Evolutionary conservation across 495 filamentous ascomycete species (phyloP).

Genomic region (Podospora tetraspora): DNA sequence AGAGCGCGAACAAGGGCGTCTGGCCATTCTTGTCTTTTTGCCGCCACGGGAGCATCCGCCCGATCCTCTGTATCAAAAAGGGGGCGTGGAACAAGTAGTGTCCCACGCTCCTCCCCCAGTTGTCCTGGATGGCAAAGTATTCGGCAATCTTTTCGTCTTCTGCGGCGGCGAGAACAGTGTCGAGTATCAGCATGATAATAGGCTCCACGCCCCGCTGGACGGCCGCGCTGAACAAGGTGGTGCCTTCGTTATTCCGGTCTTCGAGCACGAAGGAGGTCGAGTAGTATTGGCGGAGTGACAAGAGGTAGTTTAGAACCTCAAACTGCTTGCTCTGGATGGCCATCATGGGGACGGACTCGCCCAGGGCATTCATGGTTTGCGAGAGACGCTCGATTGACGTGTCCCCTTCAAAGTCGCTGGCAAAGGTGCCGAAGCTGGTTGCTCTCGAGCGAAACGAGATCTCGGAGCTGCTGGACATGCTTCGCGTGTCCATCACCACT

Average conservation of each 20-base stretch:
- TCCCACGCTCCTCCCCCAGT: constrained; percentile 77
- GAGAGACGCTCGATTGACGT: constrained; percentile 75
- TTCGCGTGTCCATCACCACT: constrained; percentile 83
- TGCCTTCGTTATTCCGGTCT: constrained; percentile 82
- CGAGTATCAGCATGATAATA: constrained; percentile 68
- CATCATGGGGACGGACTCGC: constrained; percentile 95
- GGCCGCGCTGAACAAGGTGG: constrained; percentile 88
- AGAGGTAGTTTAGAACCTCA: constrained; percentile 67
- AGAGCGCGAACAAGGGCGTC: constrained; percentile 91
- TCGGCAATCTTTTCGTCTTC: constrained; percentile 43
- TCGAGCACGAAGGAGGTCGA: constrained; percentile 62
- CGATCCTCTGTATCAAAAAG: constrained; percentile 66
- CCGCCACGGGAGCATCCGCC: constrained; percentile 76
- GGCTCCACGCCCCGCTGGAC: constrained; percentile 77
- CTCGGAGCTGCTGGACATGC: constrained; percentile 78
- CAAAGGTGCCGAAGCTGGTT: constrained; percentile 66
- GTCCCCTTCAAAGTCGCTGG: constrained; percentile 74
- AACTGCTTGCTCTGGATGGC: constrained; percentile 72
- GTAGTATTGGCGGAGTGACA: constrained; percentile 70
- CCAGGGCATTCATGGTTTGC: constrained; percentile 72
- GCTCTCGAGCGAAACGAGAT: constrained; percentile 72
- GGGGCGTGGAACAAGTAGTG: constrained; percentile 97
- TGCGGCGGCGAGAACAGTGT: constrained; percentile 45
- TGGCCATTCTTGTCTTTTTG: constrained; percentile 93
- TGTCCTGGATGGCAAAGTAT: constrained; percentile 74